Evolutionary conservation across 305 asterid genomes (phyloP).

Genomic region (Fraxinus floribunda): DNA sequence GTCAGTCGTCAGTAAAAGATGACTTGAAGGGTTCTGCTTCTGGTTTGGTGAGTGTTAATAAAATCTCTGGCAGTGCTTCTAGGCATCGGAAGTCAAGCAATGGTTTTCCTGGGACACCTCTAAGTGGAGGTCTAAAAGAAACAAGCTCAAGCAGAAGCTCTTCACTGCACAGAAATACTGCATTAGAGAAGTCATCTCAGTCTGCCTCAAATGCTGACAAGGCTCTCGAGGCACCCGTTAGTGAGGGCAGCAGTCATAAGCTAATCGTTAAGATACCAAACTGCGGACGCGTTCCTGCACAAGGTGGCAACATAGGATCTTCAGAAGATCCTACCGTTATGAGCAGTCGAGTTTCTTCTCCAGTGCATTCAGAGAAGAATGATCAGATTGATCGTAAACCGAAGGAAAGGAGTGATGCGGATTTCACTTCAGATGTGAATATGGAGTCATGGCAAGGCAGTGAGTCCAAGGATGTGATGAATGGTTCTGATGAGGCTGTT

Average conservation of each 20-base stretch:
- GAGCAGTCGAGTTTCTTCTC: slow-evolving; percentile 60
- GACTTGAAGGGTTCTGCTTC: slow-evolving; percentile 44
- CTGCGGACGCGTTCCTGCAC: slow-evolving; percentile 52
- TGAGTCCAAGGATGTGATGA: slow-evolving; percentile 42
- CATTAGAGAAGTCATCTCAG: slow-evolving; percentile 45
- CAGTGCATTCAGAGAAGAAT: slow-evolving; percentile 41
- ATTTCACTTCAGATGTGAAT: slow-evolving; percentile 30
- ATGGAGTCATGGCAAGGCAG: slow-evolving; percentile 45
- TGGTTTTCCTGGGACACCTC: slow-evolving; percentile 35
- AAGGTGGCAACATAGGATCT: slow-evolving; percentile 47
- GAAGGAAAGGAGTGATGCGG: slow-evolving; percentile 41
- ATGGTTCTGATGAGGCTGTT: slow-evolving; percentile 48
- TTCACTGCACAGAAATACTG: slow-evolving; percentile 34
- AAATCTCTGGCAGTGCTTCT: slow-evolving; percentile 36
- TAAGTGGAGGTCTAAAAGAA: slow-evolving; percentile 52
- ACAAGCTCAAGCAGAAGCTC: slow-evolving; percentile 38
- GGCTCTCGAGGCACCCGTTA: slow-evolving; percentile 34
- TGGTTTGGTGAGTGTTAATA: slow-evolving; percentile 38
- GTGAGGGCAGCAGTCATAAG: slow-evolving; percentile 50
- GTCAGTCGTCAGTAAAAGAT: slow-evolving; percentile 43
- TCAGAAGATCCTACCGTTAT: slow-evolving; percentile 46
- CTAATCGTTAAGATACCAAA: slow-evolving; percentile 60
- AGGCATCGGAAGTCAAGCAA: slow-evolving; percentile 37
- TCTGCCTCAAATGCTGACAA: slow-evolving; percentile 38
- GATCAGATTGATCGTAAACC: slow-evolving; percentile 41